Conservation (phyloP, 192 early-diverging fungal genomes). For the Coemansia sp. region DNA sequence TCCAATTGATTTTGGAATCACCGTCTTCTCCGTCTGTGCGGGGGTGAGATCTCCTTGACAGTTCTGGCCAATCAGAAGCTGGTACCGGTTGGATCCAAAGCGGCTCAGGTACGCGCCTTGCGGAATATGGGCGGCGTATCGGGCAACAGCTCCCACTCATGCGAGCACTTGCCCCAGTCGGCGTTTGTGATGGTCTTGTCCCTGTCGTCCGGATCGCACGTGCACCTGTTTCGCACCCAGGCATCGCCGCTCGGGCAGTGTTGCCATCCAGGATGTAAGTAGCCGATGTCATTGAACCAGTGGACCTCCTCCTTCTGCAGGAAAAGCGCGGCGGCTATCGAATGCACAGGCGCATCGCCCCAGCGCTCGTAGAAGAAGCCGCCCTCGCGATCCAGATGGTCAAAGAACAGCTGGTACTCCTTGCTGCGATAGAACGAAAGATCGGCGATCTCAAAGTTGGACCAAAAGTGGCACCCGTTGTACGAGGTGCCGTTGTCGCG, state of each 20-base stretch:
- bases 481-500: conserved; percentile 51
- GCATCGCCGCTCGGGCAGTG: conserved; percentile 50
- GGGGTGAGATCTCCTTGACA: too few relatives aligned
- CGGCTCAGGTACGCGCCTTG: conserved; percentile 14
- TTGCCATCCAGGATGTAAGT: conserved; percentile 66
- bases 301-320: conserved; percentile 60
- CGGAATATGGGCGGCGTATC: conserved; percentile 34
- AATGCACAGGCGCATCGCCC: conserved; percentile 67
- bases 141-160: conserved; percentile 39
- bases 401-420: conserved; percentile 64
- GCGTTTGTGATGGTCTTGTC: conserved; percentile 44
- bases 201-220: conserved; percentile 43
- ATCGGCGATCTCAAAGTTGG: conserved; percentile 87
- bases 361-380: conserved; percentile 89
- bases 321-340: conserved; percentile 62
- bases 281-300: conserved; percentile 74
- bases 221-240: conserved; percentile 43
- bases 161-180: conserved; percentile 53
- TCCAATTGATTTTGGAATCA: too few relatives aligned
- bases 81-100: too few relatives aligned
- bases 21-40: too few relatives aligned
- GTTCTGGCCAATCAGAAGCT: too few relatives aligned
- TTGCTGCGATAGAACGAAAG: conserved; percentile 65
- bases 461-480: conserved; percentile 77
- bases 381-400: conserved; percentile 71